A percentile compares a stretch with the other conserved stretches of the same genome.
Evolutionary conservation across 2,329 filamentous ascomycete genomes (phyloP).

Genomic region (Aureobasidium sp.): DNA sequence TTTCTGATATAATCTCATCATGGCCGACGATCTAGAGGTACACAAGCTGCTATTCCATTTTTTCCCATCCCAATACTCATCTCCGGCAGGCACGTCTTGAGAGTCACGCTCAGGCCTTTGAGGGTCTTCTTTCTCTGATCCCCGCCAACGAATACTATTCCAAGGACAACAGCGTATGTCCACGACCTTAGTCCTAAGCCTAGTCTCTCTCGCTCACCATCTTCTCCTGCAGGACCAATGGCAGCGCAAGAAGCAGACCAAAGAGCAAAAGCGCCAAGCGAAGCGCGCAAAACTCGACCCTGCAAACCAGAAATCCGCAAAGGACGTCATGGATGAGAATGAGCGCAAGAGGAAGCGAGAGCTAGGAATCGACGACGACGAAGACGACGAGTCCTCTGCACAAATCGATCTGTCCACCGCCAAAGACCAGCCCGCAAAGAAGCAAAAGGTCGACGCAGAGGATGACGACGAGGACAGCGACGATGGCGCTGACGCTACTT

Average conservation of each 20-base stretch:
- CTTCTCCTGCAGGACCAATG: constrained; percentile 68
- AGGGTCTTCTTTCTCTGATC: constrained; percentile 79
- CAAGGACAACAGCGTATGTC: constrained; percentile 70
- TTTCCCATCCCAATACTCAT: constrained; percentile 6
- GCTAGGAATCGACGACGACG: constrained; percentile 51
- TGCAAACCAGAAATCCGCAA: constrained; percentile 81
- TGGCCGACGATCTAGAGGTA: constrained; percentile 19
- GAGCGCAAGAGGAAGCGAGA: constrained; percentile 65
- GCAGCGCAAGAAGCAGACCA: constrained; percentile 92
- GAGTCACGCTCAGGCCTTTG: constrained; percentile 66
- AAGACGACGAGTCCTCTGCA: constrained; percentile 25
- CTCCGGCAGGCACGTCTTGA: constrained; percentile 44
- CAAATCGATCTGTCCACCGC: constrained; percentile 17
- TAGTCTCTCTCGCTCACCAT: constrained; percentile 16
- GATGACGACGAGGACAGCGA: constrained; percentile 15
- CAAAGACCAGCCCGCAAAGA: constrained; percentile 35
- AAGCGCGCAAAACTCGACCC: constrained; percentile 88
- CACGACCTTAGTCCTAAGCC: neutral
- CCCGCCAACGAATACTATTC: constrained; percentile 82
- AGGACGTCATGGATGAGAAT: constrained; percentile 88
- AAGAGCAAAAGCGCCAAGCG: constrained; percentile 74
- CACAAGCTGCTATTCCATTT: constrained; percentile 20
- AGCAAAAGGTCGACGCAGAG: constrained; percentile 35
- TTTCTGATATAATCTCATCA: constrained; percentile 1
- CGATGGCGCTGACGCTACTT: constrained; percentile 20